Base-by-base conservation (phyloP, 352 stramenopile genomes). In the Phytophthora citrophthora region DNA sequence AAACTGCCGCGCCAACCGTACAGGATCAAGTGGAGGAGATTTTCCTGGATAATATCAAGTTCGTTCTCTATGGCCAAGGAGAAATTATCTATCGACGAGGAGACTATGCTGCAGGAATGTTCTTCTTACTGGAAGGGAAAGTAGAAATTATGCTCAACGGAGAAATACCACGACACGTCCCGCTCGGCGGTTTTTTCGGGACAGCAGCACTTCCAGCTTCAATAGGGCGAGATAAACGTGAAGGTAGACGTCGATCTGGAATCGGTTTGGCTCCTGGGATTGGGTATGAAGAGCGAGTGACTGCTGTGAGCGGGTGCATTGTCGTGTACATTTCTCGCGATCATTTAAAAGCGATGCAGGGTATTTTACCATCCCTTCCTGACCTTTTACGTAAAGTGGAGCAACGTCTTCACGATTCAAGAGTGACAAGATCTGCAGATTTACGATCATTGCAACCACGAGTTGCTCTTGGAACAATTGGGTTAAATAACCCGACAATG, bases 61-160 rank as follows among this genome's bases (percentile, higher is more conserved):
- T 89, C 50, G 51, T 84, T 20, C 64, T 89, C 2, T 89, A 85
- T 40, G 80, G 80, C 1, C 80, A 89, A 38, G 70, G 72, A 1
- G 80, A 89, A 50, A 76, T 88, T 16, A 85, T 89, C 50, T 89
- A 89, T 29, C 73, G 76, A 1, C 56, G 68, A 0, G 78, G 78
- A 1, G 78, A 87, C 46, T 83, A 88, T 46, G 73, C 76, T 0
- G 48, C 62, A 15, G 79, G 79, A 2, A 27, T 88, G 0, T 88
- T 83, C 34, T 88, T 88, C 48, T 54, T 88, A 12, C 52, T 88
- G 5, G 79, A 88, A 54, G 79, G 76, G 2, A 54, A 80, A 9
- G 74, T 88, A 2, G 72, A 61, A 0, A 51, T 71, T 16, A 43
- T 67, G 34, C 13, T 72, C 0, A 64, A 78, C n/a, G 67, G 54